Base-by-base conservation (phyloP, 495 filamentous ascomycete genomes). In the Trichoderma asperelloides region DNA sequence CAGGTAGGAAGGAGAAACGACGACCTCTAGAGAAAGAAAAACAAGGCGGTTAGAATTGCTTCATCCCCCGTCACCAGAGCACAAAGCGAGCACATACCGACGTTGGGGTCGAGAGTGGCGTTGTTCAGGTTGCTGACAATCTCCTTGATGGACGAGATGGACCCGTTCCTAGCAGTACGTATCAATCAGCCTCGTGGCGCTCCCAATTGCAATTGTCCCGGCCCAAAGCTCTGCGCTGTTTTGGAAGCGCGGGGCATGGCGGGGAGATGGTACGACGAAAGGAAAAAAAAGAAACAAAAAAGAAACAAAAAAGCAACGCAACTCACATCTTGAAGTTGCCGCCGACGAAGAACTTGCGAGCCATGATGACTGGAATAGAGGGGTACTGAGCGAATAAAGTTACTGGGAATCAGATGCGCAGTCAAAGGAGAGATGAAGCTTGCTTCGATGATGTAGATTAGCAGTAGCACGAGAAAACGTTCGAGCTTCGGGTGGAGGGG, bases 291-390 rank as follows among this genome's bases (percentile, higher is more conserved):
- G 15, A 3, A 13, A 47, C n/a, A n/a, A n/a, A n/a, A 27, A 27
- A 16, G 30, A 80, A 84, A 1, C 4, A 45, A 21, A 25, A 23
- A 21, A 13, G 15, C 11, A 13, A 47, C n/a, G 16, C 43, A 1
- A 55, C 55, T 65, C 77, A 94, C 92, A 96, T 97, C 84, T 98
- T 98, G 85, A 98, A 98, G 87, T 98, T 98, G 76, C 95, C 95
- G 78, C 95, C 95, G 77, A 98, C 92, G 81, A 98, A 97, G 86
- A 97, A 98, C 88, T 92, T 90, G 84, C 95, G 94, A 81, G 87
- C 83, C 93, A 96, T 97, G 74, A 62, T 86, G 78, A 70, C 68
- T 71, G 66, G 30, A 37, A 30, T 25, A 41, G 47, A 66, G 25
- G 25, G 25, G 28, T 43, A 39, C 65, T 47, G 6, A 9, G 33